Conservation (phyloP, 345 rosid species). For the Jatropha curcas region DNA sequence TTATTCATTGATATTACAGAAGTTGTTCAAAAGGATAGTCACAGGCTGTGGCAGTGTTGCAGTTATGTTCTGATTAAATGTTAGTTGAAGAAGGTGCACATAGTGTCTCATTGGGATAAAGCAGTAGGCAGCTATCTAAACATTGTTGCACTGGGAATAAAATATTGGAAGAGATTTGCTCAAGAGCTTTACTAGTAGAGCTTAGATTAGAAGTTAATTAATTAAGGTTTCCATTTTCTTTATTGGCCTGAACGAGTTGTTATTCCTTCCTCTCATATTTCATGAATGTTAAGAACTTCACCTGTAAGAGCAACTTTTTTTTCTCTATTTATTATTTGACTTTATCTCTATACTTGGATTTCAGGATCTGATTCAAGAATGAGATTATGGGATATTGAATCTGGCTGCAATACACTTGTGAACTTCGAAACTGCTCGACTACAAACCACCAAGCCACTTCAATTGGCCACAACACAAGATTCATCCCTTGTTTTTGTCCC, state of each 20-base stretch:
- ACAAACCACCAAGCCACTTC: conserved; percentile 72
- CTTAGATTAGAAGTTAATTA: not conserved
- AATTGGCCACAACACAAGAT: conserved; percentile 64
- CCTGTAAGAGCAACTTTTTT: not conserved
- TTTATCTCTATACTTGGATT: conserved; percentile 15
- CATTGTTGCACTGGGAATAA: not conserved
- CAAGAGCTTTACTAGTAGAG: not conserved
- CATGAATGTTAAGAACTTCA: not conserved
- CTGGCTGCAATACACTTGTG: conserved; percentile 91
- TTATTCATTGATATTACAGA: not conserved
- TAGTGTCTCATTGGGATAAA: not conserved
- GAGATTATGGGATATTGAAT: conserved; percentile 88
- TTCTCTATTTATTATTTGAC: not conserved
- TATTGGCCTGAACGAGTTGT: not conserved
- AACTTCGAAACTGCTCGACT: conserved; percentile 85
- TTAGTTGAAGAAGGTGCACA: not conserved
- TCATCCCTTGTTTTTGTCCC: conserved; percentile 79
- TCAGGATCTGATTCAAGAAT: conserved; percentile 94
- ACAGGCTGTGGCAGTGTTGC: not conserved
- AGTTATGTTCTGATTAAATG: not conserved
- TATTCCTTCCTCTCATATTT: not conserved
- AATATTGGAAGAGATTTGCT: not conserved
- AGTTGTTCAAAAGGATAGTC: not conserved
- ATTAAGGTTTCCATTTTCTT: not conserved
- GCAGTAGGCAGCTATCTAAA: conserved; percentile 5